Percentiles rank a stretch among this genome's conserved stretches.
Evolutionary conservation across 371 early-diverging fungal genomes (phyloP).

Genomic region (Umbelopsis sp.): DNA sequence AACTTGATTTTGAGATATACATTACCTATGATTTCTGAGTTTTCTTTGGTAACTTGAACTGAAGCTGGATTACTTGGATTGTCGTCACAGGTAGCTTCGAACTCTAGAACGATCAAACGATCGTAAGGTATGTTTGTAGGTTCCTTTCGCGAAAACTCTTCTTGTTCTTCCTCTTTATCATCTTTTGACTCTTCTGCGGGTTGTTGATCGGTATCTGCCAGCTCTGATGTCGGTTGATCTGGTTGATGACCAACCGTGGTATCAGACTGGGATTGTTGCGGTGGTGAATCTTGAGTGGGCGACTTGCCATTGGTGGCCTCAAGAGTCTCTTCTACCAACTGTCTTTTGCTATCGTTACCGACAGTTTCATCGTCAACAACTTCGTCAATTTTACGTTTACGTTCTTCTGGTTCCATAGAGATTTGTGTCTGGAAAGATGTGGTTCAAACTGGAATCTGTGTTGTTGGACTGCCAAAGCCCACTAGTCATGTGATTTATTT

Average conservation of each 20-base stretch:
- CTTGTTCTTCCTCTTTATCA: background rate
- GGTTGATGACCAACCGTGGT: too few relatives aligned
- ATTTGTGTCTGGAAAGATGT: background rate
- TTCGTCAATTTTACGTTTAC: conserved; percentile 12
- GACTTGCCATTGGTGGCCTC: too few relatives aligned
- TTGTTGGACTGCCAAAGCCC: background rate
- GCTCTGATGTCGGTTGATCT: too few relatives aligned
- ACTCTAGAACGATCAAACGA: conserved; percentile 67
- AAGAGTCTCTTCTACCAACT: background rate
- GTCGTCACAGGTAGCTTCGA: conserved; percentile 78
- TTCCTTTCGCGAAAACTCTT: background rate
- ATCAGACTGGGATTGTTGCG: too few relatives aligned
- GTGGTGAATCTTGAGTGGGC: too few relatives aligned
- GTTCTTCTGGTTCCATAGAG: background rate
- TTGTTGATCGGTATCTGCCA: too few relatives aligned
- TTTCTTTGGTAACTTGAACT: conserved; percentile 64
- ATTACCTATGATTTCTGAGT: conserved; percentile 53
- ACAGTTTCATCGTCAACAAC: background rate
- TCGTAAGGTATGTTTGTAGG: conserved; percentile 53
- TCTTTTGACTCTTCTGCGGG: background rate
- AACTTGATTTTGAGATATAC: background rate
- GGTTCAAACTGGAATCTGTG: background rate
- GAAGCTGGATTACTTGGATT: conserved; percentile 63
- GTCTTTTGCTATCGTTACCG: background rate
- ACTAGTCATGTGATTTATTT: background rate